Conservation (phyloP, 208 protist species). For the Novymonas esmeraldas region DNA sequence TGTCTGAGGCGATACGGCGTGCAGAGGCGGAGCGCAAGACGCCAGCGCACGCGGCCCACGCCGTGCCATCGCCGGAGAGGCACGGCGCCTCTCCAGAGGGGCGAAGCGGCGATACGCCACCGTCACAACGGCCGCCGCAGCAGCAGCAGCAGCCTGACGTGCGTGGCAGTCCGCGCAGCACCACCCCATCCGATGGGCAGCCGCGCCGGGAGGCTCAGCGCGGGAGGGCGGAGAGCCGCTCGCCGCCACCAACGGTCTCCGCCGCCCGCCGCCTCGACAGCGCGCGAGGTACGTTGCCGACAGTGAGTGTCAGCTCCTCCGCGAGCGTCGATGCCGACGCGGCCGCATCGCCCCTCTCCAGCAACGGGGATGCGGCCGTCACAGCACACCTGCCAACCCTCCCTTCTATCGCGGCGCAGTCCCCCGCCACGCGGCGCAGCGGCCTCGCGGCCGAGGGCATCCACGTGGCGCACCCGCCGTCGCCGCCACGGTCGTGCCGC, state of each 20-base stretch:
- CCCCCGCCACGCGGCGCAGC: not conserved
- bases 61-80: not conserved
- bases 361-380: too few relatives aligned
- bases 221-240: not conserved
- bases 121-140: not conserved
- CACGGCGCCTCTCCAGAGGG: not conserved
- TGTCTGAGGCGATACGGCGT: conserved; percentile 18
- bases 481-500: not conserved
- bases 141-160: not conserved
- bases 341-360: too few relatives aligned
- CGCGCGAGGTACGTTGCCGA: too few relatives aligned
- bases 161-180: not conserved
- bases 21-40: conserved; percentile 11
- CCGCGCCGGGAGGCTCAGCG: not conserved
- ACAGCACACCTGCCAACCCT: not conserved
- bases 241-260: too few relatives aligned
- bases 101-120: too few relatives aligned
- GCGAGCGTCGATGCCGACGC: not conserved
- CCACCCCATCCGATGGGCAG: not conserved
- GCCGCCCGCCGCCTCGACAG: too few relatives aligned
- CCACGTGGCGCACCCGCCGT: not conserved
- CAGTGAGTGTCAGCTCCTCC: not conserved
- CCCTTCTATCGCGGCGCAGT: not conserved
- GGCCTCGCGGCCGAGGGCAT: not conserved
- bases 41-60: not conserved